Percentiles rank a stretch among this genome's conserved stretches.
Conservation (phyloP, 257 asterid genomes). For the Agastache rugosa region DNA sequence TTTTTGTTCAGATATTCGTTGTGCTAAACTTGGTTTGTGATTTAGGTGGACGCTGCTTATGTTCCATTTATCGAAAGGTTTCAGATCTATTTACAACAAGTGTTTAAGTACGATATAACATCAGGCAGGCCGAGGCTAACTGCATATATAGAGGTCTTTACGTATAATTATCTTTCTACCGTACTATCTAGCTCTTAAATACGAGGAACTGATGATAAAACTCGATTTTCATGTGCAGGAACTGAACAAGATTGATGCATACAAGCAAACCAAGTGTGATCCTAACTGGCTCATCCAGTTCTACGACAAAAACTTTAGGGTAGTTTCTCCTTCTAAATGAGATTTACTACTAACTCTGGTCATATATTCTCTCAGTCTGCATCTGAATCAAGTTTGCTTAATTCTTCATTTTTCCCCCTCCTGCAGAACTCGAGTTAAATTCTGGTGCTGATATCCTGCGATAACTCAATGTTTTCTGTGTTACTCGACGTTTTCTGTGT, state of each 20-base stretch:
- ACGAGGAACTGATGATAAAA: background rate
- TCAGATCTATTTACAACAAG: constrained; percentile 48
- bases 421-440: constrained; percentile 29
- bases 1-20: background rate
- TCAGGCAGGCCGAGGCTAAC: constrained; percentile 65
- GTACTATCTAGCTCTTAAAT: background rate
- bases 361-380: background rate
- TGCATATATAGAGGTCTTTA: constrained; percentile 54
- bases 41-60: constrained; percentile 60
- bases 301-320: constrained; percentile 52
- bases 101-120: constrained; percentile 56
- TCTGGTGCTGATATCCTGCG: background rate
- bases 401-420: background rate
- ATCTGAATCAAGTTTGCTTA: background rate
- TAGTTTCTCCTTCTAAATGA: constrained; percentile 13
- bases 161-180: background rate
- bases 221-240: constrained; percentile 40
- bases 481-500: background rate
- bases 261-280: constrained; percentile 66
- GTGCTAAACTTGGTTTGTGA: background rate
- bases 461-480: background rate
- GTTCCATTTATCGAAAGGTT: constrained; percentile 73
- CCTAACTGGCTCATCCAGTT: constrained; percentile 42
- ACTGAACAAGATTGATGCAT: constrained; percentile 64
- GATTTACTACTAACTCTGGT: background rate